Base-by-base conservation (phyloP, 1,284 basidiomycete species). In the Ceratobasidium sp. region DNA sequence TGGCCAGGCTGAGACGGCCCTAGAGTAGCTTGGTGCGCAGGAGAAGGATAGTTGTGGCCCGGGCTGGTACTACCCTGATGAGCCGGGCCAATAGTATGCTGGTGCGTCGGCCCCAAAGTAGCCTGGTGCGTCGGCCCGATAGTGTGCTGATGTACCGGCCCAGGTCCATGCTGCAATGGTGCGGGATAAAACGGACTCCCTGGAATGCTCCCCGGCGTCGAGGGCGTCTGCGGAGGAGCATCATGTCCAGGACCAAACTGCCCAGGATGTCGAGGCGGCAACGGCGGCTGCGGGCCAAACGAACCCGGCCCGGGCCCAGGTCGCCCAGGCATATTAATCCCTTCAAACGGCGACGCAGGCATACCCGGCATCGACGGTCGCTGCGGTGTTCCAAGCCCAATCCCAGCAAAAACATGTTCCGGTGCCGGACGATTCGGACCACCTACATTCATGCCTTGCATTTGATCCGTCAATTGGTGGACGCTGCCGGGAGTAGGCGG, bases 371-470 rank as follows among this genome's bases (percentile, higher is more conserved):
- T 59, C 38, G n/a, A 23, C 23, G 59, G 70, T 38, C 70, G 70
- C 33, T 44, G 41, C 14, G 30, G 70, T 16, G 38, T 33, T 59
- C 23, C 23, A 18, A 65, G n/a, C n/a, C 62, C 62, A 30, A 30
- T 46, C 16, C 70, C 70, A 14, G 70, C 70, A 48, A 74, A 74
- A 1, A 41, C 70, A 30, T 74, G 70, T 64, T 74, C 70, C 33
- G 70, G 70, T 7, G 59, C 70, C 6, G 70, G 70, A 10, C 70
- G 46, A 55, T 69, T 46, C 10, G 65, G 33, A 46, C 62, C 68
- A 18, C 57, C 70, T 2, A 74, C 38, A 38, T 50, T 64, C 70
- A 74, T 62, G n/a, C 44, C 70, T 52, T 64, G 57, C 70, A 74
- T 64, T 23, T 74, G 70, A 16, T 62, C 48, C 12, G 59, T 54